Base-by-base conservation (phyloP, 2,329 filamentous ascomycete genomes). In the Microdochium bolleyi region DNA sequence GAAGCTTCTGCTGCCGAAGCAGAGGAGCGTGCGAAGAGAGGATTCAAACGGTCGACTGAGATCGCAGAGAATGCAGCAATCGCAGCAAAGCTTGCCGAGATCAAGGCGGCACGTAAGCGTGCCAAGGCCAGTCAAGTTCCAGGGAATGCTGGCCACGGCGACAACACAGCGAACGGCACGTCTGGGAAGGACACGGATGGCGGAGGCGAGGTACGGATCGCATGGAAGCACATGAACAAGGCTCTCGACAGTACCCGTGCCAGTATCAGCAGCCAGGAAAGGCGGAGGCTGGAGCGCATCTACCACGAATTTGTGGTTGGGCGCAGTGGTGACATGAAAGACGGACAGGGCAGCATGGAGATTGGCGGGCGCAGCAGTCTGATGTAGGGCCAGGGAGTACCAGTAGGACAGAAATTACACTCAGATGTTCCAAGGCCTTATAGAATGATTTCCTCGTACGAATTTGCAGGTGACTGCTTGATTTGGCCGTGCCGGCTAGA, bases 301-400 rank as follows among this genome's bases (percentile, higher is more conserved):
- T 99, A 99, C 66, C 77, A 79, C 16, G 94, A 99, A 71, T 99
- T 99, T 74, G 85, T 96, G 0, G 88, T 89, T 3, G 92, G 91
- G 0, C 79, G 94, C 60, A 96, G 92, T 68, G 94, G 94, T 8
- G 92, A 97, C 74, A 91, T 99, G 89, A 89, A 85, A 55, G 92
- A 88, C 69, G 94, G 94, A 1, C 89, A 97, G 70, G 91, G 88
- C 0, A 88, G 87, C 53, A 95, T 85, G 68, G 94, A 97, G 70
- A 84, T 99, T 71, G 94, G 94, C 8, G 94, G 92, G 14, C 78
- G 94, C 65, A 92, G 87, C 61, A 97, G 91, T 71, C 75, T 99
- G 70, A 97, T 97, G 94, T 96, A 71, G 63, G n/a, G 37, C n/a
- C 21, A 30, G 49, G 50, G n/a, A 41, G 34, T 24, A 9, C 19